Conservation (phyloP, 768 basidiomycete genomes). For the Tricholoma hemisulphureum region DNA sequence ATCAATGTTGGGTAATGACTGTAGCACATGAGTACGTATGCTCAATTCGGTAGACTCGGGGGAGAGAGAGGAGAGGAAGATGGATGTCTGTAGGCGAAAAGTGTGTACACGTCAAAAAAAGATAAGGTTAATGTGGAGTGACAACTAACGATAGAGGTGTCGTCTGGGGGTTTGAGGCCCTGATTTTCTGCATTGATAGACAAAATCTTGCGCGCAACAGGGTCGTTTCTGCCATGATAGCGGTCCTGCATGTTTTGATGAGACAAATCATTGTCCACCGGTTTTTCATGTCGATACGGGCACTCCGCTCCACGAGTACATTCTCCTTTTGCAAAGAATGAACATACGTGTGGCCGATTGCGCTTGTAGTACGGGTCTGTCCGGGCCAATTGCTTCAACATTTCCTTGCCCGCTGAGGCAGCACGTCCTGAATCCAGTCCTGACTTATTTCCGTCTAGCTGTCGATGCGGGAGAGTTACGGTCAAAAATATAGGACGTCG, state of each 20-base stretch:
- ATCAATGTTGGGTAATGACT: constrained; percentile 62
- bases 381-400: constrained; percentile 92
- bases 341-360: constrained; percentile 91
- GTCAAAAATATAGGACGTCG: not conserved
- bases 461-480: not conserved
- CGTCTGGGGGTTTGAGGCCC: constrained; percentile 89
- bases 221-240: constrained; percentile 90
- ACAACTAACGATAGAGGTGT: constrained; percentile 72
- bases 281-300: constrained; percentile 94
- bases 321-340: constrained; percentile 94
- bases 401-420: constrained; percentile 86
- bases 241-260: constrained; percentile 95
- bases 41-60: constrained; percentile 66
- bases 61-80: constrained; percentile 82
- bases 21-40: constrained; percentile 68
- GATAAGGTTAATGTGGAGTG: not conserved
- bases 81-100: constrained; percentile 59
- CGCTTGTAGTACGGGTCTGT: constrained; percentile 98
- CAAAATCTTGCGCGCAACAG: constrained; percentile 91
- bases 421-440: constrained; percentile 60
- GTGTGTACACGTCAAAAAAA: not conserved
- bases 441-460: constrained; percentile 75
- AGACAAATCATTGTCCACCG: constrained; percentile 74
- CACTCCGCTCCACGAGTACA: constrained; percentile 91
- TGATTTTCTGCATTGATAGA: constrained; percentile 72